Conservation (phyloP, 768 basidiomycete genomes). For the Mrakia blollopis region DNA sequence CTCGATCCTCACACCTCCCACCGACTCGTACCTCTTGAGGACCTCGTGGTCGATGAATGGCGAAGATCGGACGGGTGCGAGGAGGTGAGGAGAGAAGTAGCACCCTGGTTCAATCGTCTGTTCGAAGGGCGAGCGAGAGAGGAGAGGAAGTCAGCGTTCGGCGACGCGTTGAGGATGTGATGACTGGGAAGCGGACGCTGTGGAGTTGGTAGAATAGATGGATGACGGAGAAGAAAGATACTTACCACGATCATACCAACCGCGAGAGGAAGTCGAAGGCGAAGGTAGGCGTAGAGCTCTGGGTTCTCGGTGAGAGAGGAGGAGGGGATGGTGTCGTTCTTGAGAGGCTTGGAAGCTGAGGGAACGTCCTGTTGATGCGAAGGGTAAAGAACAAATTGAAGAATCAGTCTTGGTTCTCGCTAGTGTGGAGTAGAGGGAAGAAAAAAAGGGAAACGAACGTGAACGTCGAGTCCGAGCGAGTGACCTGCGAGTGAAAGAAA, state of each 20-base stretch:
- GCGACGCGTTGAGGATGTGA: not conserved
- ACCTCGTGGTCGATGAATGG: slow-evolving; percentile 65
- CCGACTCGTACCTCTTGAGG: slow-evolving; percentile 64
- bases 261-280: slow-evolving; percentile 68
- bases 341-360: slow-evolving; percentile 67
- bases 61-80: slow-evolving; percentile 61
- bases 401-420: no score
- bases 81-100: slow-evolving; percentile 75
- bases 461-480: slow-evolving; percentile 87
- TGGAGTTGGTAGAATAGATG: no score
- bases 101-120: slow-evolving; percentile 83
- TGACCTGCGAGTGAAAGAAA: slow-evolving; percentile 53
- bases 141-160: not conserved
- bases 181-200: no score
- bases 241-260: slow-evolving; percentile 80
- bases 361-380: slow-evolving; percentile 58
- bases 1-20: slow-evolving; percentile 91
- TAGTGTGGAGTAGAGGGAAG: not conserved
- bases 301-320: slow-evolving; percentile 48
- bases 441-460: slow-evolving; percentile 42
- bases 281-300: slow-evolving; percentile 71
- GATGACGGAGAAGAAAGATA: slow-evolving; percentile 36
- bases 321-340: slow-evolving; percentile 45
- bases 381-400: not conserved
- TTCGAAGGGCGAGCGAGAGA: no score